These are phyloP conservation scores for Ceratobasidium theobromae DNA, from an alignment of 1,284 basidiomycete genomes.

Conservation along the genomic window DNA sequence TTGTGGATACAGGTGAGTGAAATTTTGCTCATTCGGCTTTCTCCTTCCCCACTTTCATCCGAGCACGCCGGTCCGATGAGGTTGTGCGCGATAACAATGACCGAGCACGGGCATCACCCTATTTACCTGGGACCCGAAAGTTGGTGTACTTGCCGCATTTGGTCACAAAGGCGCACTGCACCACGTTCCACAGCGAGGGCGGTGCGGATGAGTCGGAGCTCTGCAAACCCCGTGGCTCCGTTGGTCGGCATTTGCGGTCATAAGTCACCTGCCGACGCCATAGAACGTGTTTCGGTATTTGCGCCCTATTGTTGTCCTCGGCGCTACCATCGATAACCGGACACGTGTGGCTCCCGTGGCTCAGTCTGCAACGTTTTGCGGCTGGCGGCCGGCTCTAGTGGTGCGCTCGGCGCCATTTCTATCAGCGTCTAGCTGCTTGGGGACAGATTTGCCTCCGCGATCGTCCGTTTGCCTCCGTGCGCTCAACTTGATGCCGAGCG, in stretches of 20 bases:
- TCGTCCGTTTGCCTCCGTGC: slow-evolving; percentile 1
- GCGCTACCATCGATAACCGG: slow-evolving; percentile 12
- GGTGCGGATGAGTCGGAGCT: neutral
- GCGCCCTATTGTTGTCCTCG: slow-evolving; percentile 20
- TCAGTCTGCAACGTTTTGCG: neutral
- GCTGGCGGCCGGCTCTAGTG: neutral
- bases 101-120: slow-evolving; percentile 5
- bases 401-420: neutral
- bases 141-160: slow-evolving; percentile 10
- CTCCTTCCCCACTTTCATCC: neutral
- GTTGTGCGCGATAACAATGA: slow-evolving; percentile 7
- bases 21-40: neutral
- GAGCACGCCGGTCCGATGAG: neutral
- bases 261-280: slow-evolving; percentile 5
- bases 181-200: slow-evolving; percentile 16
- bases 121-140: neutral
- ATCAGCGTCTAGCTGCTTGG: neutral
- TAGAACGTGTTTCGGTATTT: slow-evolving; percentile 15
- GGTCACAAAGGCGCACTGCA: slow-evolving; percentile 30
- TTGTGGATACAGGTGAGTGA: slow-evolving; percentile 87
- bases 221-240: slow-evolving; percentile 3
- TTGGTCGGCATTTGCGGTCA: slow-evolving; percentile 2
- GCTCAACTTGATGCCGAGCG: slow-evolving; percentile 5
- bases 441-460: neutral
- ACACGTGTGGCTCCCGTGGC: neutral